A percentile compares a stretch with the other conserved stretches of the same genome.
Conservation (phyloP, 345 rosid species). For the Populus ilicifolia region DNA sequence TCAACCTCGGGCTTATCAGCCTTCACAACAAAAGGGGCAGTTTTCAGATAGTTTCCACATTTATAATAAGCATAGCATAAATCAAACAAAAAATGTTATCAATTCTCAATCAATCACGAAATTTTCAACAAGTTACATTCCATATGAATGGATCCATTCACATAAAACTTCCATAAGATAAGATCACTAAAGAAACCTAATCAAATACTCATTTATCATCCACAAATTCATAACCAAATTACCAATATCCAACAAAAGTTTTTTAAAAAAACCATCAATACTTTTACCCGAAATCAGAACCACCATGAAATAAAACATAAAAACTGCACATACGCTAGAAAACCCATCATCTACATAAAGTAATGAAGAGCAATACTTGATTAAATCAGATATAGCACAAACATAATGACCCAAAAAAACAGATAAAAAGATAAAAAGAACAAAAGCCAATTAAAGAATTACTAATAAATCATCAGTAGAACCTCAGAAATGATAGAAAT, state of each 20-base stretch:
- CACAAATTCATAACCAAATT: background rate
- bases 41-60: background rate
- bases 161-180: background rate
- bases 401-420: background rate
- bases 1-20: conserved; percentile 61
- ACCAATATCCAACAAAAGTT: background rate
- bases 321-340: background rate
- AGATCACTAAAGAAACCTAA: background rate
- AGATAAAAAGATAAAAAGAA: background rate
- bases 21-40: conserved; percentile 22
- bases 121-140: background rate
- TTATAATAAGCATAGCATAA: background rate
- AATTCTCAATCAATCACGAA: background rate
- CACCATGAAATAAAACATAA: background rate
- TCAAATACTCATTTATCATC: background rate
- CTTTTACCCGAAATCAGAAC: background rate
- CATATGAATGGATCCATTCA: background rate
- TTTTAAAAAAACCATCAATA: background rate
- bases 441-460: background rate
- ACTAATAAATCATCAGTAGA: no score
- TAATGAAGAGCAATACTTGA: background rate
- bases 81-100: background rate
- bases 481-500: background rate
- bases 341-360: background rate
- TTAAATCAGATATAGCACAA: background rate